phyloP scores from a whole-genome alignment of 2,329 filamentous ascomycete species.

The Trichoderma sp. region DNA sequence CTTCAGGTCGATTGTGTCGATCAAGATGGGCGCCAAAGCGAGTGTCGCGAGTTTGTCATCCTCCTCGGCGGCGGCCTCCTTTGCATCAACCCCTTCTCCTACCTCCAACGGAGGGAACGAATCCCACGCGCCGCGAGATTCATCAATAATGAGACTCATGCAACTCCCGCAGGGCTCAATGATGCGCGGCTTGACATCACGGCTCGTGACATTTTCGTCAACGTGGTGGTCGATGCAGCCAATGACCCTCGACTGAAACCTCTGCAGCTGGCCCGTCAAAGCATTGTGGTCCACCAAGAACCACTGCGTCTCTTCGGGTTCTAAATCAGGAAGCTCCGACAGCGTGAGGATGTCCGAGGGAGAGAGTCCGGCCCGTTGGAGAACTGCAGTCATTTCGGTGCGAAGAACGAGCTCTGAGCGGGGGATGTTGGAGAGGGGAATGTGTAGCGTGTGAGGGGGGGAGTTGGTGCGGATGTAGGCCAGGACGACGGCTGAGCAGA shows the following conservation, averaged over 20 bases:
- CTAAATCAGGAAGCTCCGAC: constrained; percentile 52
- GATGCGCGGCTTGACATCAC: constrained; percentile 57
- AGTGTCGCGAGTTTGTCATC: constrained; percentile 67
- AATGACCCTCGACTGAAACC: constrained; percentile 56
- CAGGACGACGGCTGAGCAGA: constrained; percentile 72
- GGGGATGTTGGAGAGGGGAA: constrained; percentile 73
- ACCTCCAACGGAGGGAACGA: constrained; percentile 41
- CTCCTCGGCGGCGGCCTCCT: constrained; percentile 34
- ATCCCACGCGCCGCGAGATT: constrained; percentile 62
- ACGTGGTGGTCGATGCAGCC: constrained; percentile 80
- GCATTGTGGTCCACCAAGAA: constrained; percentile 80
- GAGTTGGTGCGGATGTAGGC: constrained; percentile 71
- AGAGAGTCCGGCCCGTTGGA: constrained; percentile 61
- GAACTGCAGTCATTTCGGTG: constrained; percentile 69
- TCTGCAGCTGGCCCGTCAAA: constrained; percentile 62
- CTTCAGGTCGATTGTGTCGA: constrained; percentile 70
- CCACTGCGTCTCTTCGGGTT: constrained; percentile 64
- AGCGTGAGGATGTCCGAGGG: constrained; percentile 66
- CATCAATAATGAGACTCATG: constrained; percentile 67
- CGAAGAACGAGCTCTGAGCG: constrained; percentile 69
- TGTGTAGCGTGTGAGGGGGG: constrained; percentile 59
- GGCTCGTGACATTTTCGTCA: constrained; percentile 62
- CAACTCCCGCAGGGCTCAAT: constrained; percentile 73
- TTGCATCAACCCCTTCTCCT: constrained; percentile 26
- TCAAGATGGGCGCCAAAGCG: constrained; percentile 69